phyloP scores from a whole-genome alignment of 2,329 filamentous ascomycete species.

The Colletotrichum camelliae region DNA sequence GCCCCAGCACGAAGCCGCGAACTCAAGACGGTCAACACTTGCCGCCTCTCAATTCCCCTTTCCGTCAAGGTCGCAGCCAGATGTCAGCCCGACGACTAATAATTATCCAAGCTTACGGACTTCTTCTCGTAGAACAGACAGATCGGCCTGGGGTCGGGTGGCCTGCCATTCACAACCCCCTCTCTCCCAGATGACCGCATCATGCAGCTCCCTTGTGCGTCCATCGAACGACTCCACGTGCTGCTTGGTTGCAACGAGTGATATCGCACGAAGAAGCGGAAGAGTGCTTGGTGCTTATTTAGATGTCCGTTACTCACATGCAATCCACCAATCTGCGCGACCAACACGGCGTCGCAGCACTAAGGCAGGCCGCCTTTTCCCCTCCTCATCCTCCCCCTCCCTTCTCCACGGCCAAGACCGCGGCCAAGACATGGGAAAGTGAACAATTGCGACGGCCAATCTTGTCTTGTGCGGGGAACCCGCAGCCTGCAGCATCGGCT shows the following conservation, averaged over 20 bases:
- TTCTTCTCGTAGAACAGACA: neutral
- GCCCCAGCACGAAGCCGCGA: neutral
- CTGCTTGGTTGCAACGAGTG: neutral
- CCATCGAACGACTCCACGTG: constrained; percentile 13
- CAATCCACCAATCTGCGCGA: neutral
- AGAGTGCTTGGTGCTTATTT: constrained; percentile 4
- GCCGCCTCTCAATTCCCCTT: neutral
- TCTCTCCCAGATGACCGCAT: constrained; percentile 18
- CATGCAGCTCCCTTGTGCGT: constrained; percentile 8
- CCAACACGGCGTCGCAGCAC: constrained; percentile 3
- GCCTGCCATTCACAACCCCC: neutral
- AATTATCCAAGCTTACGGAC: neutral
- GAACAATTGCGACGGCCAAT: neutral
- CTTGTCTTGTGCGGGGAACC: neutral
- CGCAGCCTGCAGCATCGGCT: neutral
- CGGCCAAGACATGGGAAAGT: constrained; percentile 15
- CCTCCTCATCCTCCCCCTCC: neutral
- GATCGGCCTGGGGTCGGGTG: constrained; percentile 9
- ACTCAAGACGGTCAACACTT: neutral
- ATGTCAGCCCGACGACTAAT: neutral
- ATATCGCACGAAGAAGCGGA: neutral
- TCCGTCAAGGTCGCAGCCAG: neutral
- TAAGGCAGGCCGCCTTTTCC: neutral
- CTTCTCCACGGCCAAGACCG: neutral
- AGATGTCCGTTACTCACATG: constrained; percentile 9